Base-by-base conservation (phyloP, 306 rosid species). In the Vachellia collinsii region DNA sequence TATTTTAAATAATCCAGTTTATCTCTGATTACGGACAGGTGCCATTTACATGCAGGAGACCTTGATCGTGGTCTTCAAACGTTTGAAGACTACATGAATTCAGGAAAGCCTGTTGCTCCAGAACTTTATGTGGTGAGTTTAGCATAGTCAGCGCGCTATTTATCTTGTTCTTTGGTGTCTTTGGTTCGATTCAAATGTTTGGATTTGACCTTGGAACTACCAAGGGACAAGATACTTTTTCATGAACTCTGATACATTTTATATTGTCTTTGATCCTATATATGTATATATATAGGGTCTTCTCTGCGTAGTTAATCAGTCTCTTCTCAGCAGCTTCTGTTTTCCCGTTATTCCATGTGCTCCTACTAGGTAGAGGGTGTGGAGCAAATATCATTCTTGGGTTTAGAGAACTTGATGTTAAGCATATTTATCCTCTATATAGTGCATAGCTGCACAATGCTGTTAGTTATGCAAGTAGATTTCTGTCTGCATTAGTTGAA, bases 41-140 rank as follows among this genome's bases (percentile, higher is more conserved):
- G 98, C 85, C 91, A 93, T 84, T 83, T 93, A 80, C 73, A 84
- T 61, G 85, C 90, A 36, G 97, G 98, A 78, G 91, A 92, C 74
- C 85, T 95, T 87, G 98, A 93, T 51, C 90, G 84, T 77, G 97
- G 83, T 80, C 86, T 74, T 77, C 85, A 85, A 79, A 48, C 77
- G 43, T 88, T 93, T 88, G 97, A 91, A 65, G 91, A 87, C 46
- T 70, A 68, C 86, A 58, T 74, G 77, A 88, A 58, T 20, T 76
- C 89, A 20, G 84, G 91, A 77, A 84, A 54, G 69, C 34, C 56
- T 82, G 47, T 81, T 47, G 82, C 87, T 59, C 34, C 39, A 0
- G 99, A 95, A 51, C 84, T 93, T 76, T 93, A 66, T 87, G 25
- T 41, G 82, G 99, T 95, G 79, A 89, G 98, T 88, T 84, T 79